Evolutionary conservation across 352 stramenopile genomes (phyloP), one percentile per base, ranked within the genome.

Genomic region (Pythium sp.): DNA sequence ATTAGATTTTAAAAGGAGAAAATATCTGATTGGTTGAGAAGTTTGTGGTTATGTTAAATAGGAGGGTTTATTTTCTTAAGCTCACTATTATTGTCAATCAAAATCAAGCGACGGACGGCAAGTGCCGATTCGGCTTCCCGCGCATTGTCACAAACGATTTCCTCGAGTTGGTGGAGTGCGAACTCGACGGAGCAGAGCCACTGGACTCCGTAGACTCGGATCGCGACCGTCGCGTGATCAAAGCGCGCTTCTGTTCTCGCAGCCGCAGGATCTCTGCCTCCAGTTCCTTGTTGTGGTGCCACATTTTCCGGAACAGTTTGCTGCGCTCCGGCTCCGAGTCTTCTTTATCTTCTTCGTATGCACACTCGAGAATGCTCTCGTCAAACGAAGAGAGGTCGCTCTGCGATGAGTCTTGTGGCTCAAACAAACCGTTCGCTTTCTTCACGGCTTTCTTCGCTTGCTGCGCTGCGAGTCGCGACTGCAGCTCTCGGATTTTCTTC

Each of bases 401-500:
- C n/a, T 56, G 54, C 9, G 62, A 20, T 20, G 38, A 77, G 47
- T 56, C 62, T 61, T 71, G 55, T 1, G 46, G 53, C 30, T 67
- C 49, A 65, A 47, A 20, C 30, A 46, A 12, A 7, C 15, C 34
- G 54, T 59, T 38, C 15, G 20, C 28, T 53, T 61, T 58, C 47
- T 60, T 58, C 57, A 38, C 53, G 2, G 41, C 58, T 47, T 32
- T 28, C n/a, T 69, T 72, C 34, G 67, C 62, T 26, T 72, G 60
- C 18, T 59, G 64, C 47, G 62, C 70, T 26, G 73, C 76, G 34
- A 91, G 59, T 32, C 69, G 77, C 18, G 77, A 67, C 69, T 92
- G 84, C 3, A 93, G 60, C 46, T 82, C 78, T n/a, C 82, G 75
- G 34, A 91, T 80, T 57, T 84, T 80, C 47, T 77, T 64, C 20